phyloP scores from a whole-genome alignment of 805 yeast species.

The Debaryomyces castellii region DNA sequence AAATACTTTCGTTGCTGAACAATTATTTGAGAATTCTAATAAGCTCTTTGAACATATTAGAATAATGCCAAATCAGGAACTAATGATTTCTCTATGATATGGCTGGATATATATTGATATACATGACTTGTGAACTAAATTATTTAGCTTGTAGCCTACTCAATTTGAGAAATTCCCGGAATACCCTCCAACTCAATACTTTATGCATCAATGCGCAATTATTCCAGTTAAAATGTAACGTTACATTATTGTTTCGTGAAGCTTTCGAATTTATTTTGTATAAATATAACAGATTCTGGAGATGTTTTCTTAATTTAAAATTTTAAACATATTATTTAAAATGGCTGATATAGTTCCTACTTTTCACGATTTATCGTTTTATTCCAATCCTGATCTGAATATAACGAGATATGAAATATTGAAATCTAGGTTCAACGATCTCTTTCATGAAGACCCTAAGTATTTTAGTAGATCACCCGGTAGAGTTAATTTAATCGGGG shows the following conservation, averaged over 20 bases:
- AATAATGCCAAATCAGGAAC: too few relatives aligned
- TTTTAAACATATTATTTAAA: background rate
- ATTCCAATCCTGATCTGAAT: conserved; percentile 28
- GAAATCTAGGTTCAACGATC: conserved; percentile 17
- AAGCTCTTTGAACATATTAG: too few relatives aligned
- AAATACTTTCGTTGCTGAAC: background rate
- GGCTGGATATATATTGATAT: too few relatives aligned
- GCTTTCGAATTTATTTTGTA: background rate
- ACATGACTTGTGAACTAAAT: too few relatives aligned
- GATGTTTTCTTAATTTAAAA: background rate
- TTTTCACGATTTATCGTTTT: conserved; percentile 32
- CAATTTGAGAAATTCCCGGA: background rate
- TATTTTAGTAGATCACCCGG: conserved; percentile 70
- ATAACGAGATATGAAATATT: conserved; percentile 26
- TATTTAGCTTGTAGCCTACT: too few relatives aligned
- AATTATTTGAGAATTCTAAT: background rate
- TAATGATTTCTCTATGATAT: too few relatives aligned
- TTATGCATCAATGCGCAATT: background rate
- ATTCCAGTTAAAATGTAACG: conserved; percentile 10
- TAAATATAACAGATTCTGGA: background rate
- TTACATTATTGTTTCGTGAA: conserved; percentile 8
- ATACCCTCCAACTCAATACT: too few relatives aligned
- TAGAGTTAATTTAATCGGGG: conserved; percentile 72
- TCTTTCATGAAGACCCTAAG: conserved; percentile 33
- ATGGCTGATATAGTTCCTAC: conserved; percentile 30